These are phyloP conservation scores for Thermoascus crustaceus DNA, from an alignment of 2,329 filamentous ascomycete species.

Conservation along the genomic window DNA sequence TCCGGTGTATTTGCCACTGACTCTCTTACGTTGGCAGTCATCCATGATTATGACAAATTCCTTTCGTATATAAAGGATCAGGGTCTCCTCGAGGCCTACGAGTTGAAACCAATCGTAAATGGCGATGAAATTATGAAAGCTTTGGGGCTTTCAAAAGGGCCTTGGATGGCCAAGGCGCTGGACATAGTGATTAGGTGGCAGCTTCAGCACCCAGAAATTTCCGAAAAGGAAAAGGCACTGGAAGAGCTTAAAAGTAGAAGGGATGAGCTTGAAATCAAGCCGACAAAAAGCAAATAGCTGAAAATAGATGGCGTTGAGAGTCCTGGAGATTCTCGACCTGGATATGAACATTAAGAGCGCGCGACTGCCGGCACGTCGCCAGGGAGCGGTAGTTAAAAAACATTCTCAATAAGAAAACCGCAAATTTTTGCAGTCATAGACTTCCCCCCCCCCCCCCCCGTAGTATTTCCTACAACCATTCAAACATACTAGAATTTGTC, in stretches of 20 bases:
- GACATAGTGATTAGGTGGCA: constrained; percentile 84
- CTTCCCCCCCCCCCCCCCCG: too few species aligned
- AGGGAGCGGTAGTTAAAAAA: too few species aligned
- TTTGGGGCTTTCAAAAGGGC: constrained; percentile 57
- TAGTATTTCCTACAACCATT: too few species aligned
- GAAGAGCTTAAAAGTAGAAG: constrained; percentile 49
- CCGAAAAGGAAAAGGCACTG: constrained; percentile 52
- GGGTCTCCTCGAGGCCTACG: constrained; percentile 44
- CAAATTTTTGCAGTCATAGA: too few species aligned
- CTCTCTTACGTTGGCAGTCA: constrained; percentile 25
- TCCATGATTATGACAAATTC: constrained; percentile 47
- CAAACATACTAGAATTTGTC: too few species aligned
- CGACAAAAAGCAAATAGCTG: background rate
- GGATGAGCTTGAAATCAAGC: constrained; percentile 40
- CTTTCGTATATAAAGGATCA: constrained; percentile 44
- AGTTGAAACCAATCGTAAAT: constrained; percentile 59
- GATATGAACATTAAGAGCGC: too few species aligned
- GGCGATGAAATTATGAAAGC: constrained; percentile 64
- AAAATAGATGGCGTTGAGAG: background rate
- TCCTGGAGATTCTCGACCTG: background rate
- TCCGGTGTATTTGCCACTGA: constrained; percentile 24
- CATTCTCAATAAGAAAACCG: too few species aligned
- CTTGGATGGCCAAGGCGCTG: constrained; percentile 76
- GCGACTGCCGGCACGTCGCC: too few species aligned
- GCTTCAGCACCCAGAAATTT: constrained; percentile 63